Evolutionary conservation across 257 asterid genomes (phyloP), one percentile per base, ranked within the genome.

Genomic region (Gardenia jasminoides): DNA sequence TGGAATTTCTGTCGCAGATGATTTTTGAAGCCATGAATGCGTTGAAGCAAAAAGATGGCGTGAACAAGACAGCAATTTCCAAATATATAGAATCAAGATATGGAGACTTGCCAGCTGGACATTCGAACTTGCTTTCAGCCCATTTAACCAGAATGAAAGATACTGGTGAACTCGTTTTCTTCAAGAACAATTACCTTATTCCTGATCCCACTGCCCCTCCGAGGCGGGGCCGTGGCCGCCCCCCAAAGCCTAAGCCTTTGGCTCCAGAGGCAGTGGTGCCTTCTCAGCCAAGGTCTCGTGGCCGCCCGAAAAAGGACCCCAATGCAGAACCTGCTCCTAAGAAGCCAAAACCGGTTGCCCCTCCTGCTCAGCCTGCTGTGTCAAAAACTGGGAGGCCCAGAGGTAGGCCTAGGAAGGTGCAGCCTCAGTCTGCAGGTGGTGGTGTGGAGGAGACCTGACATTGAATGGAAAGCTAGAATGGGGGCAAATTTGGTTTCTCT

Each of bases 301-400:
- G 98, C 26, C 86, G 98, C 28, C 98, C 98, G 2, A 89, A 88
- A 83, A 94, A 92, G 88, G 93, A 89, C 50, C 93, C 97, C 41
- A 89, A 87, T 77, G 91, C 90, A 2, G 90, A 92, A 61, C 92
- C 97, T 39, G 88, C 86, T 33, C 88, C 91, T 17, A 92, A 92
- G 87, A 93, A 93, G 78, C 80, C 88, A 7, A 93, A 93, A 87
- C 83, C 87, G 22, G 81, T 83, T 19, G 79, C 87, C 7, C 85
- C 58, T 10, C 82, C 88, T 12, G 79, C 84, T 3, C 83, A 65
- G 10, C 86, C 80, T 2, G 80, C 82, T 47, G 84, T 82, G 36
- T 85, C 93, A 0, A 79, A 75, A 77, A 61, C 88, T 1, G 91
- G 89, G 72, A 80, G 89, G 92, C 97, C 97, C 3, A 90, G 97